Evolutionary conservation across 495 filamentous ascomycete genomes (phyloP).

Genomic region (Podospora fimiseda): DNA sequence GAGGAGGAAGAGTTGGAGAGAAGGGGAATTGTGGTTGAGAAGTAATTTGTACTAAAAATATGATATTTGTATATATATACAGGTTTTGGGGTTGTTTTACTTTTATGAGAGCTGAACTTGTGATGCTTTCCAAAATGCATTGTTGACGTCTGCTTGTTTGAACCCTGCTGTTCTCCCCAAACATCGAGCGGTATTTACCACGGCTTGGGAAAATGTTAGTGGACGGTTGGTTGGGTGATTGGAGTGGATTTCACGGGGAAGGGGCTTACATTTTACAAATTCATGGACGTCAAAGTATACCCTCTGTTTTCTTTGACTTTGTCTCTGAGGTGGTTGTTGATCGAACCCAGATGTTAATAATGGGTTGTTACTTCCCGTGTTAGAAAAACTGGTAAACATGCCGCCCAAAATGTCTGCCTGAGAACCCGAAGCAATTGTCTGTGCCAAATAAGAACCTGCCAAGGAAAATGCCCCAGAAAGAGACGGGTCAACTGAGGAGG

Average conservation of each 20-base stretch:
- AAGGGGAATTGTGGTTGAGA: too few species aligned
- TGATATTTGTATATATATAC: too few species aligned
- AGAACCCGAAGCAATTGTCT: not conserved
- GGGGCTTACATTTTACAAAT: not conserved
- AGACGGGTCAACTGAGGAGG: not conserved
- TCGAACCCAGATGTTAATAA: too few species aligned
- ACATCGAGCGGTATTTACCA: conserved; percentile 42
- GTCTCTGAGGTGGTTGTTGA: not conserved
- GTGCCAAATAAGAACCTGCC: not conserved
- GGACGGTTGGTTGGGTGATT: too few species aligned
- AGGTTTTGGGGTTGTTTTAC: too few species aligned
- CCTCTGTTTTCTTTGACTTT: not conserved
- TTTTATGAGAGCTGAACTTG: not conserved
- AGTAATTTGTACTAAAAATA: too few species aligned
- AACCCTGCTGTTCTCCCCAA: conserved; percentile 59
- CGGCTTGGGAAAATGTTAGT: conserved; percentile 14
- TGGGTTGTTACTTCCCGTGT: not conserved
- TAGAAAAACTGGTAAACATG: not conserved
- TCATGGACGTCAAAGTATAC: not conserved
- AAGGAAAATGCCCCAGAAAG: not conserved
- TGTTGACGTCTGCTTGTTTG: conserved; percentile 51
- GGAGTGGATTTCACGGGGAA: too few species aligned
- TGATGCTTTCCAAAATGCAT: conserved; percentile 40
- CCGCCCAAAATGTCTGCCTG: not conserved
- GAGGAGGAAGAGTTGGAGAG: not conserved